A percentile compares a stretch with the other conserved stretches of the same genome.
These are phyloP conservation scores for Monosporozyma aerobia DNA, from an alignment of 805 yeast genomes.

Conservation along the genomic window DNA sequence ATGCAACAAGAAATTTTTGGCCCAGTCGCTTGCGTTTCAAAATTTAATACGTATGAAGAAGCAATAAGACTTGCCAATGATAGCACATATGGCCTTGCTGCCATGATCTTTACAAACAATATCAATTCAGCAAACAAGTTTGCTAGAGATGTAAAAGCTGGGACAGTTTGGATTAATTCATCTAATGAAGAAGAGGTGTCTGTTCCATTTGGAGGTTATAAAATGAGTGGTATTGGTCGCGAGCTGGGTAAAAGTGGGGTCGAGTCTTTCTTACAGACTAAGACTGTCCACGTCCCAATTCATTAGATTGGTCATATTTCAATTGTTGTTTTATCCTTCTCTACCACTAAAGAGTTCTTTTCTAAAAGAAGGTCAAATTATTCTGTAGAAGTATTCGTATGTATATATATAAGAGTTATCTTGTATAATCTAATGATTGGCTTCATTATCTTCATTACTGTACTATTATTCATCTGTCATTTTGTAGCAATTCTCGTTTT, in stretches of 20 bases:
- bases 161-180: conserved; percentile 62
- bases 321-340: neutral
- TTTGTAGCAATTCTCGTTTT: neutral
- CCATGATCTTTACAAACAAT: conserved; percentile 57
- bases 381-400: too few relatives aligned
- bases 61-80: conserved; percentile 35
- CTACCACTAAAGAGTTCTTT: too few relatives aligned
- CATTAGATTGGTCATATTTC: neutral
- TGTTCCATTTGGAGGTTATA: conserved; percentile 78
- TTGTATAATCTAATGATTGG: too few relatives aligned
- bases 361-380: too few relatives aligned
- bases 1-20: conserved; percentile 39
- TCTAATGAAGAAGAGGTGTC: conserved; percentile 54
- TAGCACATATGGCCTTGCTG: conserved; percentile 35
- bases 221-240: conserved; percentile 72
- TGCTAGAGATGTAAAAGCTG: conserved; percentile 55
- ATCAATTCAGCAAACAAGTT: conserved; percentile 53
- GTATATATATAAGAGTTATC: too few relatives aligned
- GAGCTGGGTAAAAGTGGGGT: conserved; percentile 73
- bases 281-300: conserved; percentile 52
- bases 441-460: too few relatives aligned
- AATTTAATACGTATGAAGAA: conserved; percentile 32
- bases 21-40: conserved; percentile 34
- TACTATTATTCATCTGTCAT: conserved; percentile 4
- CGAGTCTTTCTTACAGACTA: conserved; percentile 59